Evolutionary conservation across 257 asterid species (phyloP).

Genomic region (Solanum paucissectum): DNA sequence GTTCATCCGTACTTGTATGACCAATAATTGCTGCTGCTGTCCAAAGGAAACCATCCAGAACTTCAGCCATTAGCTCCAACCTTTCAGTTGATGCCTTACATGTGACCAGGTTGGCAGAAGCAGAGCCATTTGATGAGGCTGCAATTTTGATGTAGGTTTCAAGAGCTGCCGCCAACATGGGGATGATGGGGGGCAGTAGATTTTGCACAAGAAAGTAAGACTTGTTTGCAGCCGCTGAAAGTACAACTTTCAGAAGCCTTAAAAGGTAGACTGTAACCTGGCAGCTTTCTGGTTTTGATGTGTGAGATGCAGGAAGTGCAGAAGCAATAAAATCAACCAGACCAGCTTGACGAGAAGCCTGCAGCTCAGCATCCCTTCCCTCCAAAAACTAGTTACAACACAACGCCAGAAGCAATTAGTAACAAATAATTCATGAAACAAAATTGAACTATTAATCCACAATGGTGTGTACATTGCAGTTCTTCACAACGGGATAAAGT

Average conservation of each 20-base stretch:
- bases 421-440: slow-evolving; percentile 2
- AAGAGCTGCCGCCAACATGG: slow-evolving; percentile 91
- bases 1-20: slow-evolving; percentile 46
- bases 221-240: slow-evolving; percentile 52
- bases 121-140: slow-evolving; percentile 59
- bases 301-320: slow-evolving; percentile 95
- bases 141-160: slow-evolving; percentile 91
- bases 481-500: not conserved
- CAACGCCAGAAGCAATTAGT: slow-evolving; percentile 12
- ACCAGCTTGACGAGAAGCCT: slow-evolving; percentile 95
- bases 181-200: slow-evolving; percentile 89
- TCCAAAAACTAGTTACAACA: slow-evolving; percentile 57
- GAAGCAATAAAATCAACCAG: slow-evolving; percentile 95
- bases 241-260: slow-evolving; percentile 68
- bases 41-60: slow-evolving; percentile 80
- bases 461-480: not conserved
- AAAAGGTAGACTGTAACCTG: slow-evolving; percentile 74
- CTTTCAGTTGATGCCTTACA: slow-evolving; percentile 53
- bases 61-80: slow-evolving; percentile 61
- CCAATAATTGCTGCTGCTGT: slow-evolving; percentile 68
- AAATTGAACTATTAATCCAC: not conserved
- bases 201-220: slow-evolving; percentile 92
- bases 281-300: slow-evolving; percentile 92
- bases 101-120: slow-evolving; percentile 36
- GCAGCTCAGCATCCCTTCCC: slow-evolving; percentile 94